Percentiles rank a stretch among this genome's conserved stretches.
Conservation (phyloP, 2,329 filamentous ascomycete species). For the Ceratocystis ficicola region DNA sequence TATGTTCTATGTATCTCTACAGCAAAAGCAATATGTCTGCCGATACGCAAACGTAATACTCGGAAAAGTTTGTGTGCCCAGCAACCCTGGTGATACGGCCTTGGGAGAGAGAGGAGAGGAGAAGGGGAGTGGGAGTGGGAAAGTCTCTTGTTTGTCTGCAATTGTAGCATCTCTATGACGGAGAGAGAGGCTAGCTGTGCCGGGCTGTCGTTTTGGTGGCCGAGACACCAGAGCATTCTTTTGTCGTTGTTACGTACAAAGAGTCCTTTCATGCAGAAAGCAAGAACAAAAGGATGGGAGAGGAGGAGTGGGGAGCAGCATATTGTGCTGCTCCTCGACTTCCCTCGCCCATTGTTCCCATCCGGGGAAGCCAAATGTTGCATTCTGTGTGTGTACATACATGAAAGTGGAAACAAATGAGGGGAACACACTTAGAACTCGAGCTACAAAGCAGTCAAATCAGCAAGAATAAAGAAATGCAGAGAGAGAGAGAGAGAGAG, state of each 20-base stretch:
- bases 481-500: not conserved
- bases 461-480: not conserved
- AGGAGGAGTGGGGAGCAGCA: not conserved
- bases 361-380: not conserved
- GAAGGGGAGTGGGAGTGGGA: not conserved
- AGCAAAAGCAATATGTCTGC: constrained; percentile 1
- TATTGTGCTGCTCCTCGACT: not conserved
- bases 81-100: not conserved
- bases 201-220: not conserved
- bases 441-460: not conserved
- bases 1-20: not conserved
- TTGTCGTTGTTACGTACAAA: too few relatives aligned
- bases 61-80: constrained; percentile 8
- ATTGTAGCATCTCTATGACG: not conserved
- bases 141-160: not conserved
- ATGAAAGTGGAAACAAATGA: constrained; percentile 6
- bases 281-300: not conserved
- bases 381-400: not conserved
- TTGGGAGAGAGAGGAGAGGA: not conserved
- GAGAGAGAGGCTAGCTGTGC: not conserved
- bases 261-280: not conserved
- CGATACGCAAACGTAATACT: constrained; percentile 7
- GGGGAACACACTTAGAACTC: not conserved
- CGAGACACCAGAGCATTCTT: too few relatives aligned
- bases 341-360: not conserved